Evolutionary conservation across 192 early-diverging fungal species (phyloP).

Genomic region (Backusella mclennaniae): DNA sequence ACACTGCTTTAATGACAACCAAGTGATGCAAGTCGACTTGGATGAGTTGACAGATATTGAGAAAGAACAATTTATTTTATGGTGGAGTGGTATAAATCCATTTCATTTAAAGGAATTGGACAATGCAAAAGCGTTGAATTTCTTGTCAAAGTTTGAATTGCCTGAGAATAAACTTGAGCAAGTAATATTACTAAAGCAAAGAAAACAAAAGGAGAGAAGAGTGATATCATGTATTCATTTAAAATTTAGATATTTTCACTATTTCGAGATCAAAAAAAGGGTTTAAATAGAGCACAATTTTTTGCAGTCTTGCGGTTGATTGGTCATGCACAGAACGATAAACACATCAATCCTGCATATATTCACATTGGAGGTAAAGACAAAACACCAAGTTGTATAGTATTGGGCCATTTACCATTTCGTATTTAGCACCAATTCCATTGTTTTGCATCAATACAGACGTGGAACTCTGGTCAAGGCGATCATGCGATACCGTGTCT

Average conservation of each 20-base stretch:
- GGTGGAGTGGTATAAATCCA: slow-evolving; percentile 34
- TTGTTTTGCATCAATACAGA: neutral
- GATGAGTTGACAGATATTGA: slow-evolving; percentile 7
- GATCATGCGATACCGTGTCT: neutral
- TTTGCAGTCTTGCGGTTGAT: slow-evolving; percentile 33
- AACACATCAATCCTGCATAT: slow-evolving; percentile 20
- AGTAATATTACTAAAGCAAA: slow-evolving; percentile 1
- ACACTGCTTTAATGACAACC: neutral
- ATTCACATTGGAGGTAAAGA: slow-evolving; percentile 28
- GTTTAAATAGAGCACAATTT: slow-evolving; percentile 26
- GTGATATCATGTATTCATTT: neutral
- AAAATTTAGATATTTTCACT: slow-evolving; percentile 20
- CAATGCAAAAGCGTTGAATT: slow-evolving; percentile 9
- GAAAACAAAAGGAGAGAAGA: neutral
- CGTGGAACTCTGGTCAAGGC: neutral
- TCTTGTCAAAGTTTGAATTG: slow-evolving; percentile 20
- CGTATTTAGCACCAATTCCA: neutral
- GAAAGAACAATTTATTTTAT: slow-evolving; percentile 1
- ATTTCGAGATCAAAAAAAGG: slow-evolving; percentile 21
- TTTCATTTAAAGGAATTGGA: slow-evolving; percentile 17
- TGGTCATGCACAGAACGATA: slow-evolving; percentile 35
- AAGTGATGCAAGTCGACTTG: neutral
- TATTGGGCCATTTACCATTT: neutral
- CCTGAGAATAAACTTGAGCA: slow-evolving; percentile 21
- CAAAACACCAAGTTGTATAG: neutral